Evolutionary conservation across 169 alveolate species (phyloP), one percentile per base, ranked within the genome.

Genomic region (Eimeria nieschulzi): DNA sequence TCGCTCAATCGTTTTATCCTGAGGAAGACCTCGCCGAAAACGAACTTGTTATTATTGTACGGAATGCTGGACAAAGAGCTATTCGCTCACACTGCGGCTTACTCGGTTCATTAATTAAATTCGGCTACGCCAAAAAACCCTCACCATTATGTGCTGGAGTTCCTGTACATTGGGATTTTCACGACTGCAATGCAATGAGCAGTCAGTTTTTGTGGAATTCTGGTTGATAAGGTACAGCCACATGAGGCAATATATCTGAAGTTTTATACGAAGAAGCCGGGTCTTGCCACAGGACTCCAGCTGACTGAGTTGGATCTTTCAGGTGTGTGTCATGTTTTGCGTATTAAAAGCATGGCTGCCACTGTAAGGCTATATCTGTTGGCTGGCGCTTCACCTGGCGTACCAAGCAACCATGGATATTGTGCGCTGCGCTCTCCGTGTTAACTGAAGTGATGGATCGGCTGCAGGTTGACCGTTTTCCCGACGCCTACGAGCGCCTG

Each of bases 401-500:
- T 33, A 33, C 46, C 46, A 33, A 33, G 46, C 46, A 33, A 33
- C 46, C 46, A 33, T 33, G 46, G 46, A 33, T 33, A 3, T 33
- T 33, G 46, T 33, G 46, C 46, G 46, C 3, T 33, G 46, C 46
- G 46, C 46, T 33, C 46, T 33, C 46, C 46, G 46, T 82, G 61
- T 68, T 56, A 33, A 25, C 9, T 85, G 63, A 64, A 85, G 92
- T 94, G 63, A 84, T 83, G 87, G 91, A 93, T 46, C 79, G 95
- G 51, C 90, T 92, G 63, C 90, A 90, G 55, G 92, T 86, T 46
- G 87, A 71, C 46, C 72, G 94, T 55, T 92, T 95, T 5, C 95
- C 95, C 75, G 96, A 95, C 63, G 96, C 96, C 9, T 95, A 95
- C 87, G 96, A 93, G 80, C 94, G 95, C 3, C 85, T 95, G 55